Percentiles rank a stretch among this genome's conserved stretches.
Evolutionary conservation across 129 eudicot species (phyloP).

Genomic region (Chrysanthemum makinoi): DNA sequence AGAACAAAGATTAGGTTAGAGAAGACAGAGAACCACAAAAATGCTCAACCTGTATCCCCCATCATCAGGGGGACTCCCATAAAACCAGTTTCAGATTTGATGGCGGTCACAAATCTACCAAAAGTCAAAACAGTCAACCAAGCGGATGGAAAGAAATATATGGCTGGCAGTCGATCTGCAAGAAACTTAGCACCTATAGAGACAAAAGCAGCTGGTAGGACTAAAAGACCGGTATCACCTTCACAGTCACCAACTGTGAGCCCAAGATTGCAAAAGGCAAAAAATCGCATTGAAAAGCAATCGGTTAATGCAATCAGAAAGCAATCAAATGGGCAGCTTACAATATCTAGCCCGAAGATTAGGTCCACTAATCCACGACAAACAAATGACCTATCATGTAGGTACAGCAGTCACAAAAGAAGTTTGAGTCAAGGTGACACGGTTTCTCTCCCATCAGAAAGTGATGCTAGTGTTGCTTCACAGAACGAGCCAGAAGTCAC

Average conservation of each 20-base stretch:
- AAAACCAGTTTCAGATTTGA: slow-evolving; percentile 28
- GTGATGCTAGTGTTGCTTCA: slow-evolving; percentile 57
- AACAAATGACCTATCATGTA: slow-evolving; percentile 36
- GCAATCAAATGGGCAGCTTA: slow-evolving; percentile 31
- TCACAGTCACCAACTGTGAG: slow-evolving; percentile 39
- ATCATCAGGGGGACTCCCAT: slow-evolving; percentile 10
- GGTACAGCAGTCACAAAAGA: slow-evolving; percentile 38
- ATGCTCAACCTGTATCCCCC: slow-evolving; percentile 11
- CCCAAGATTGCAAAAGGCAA: slow-evolving; percentile 44
- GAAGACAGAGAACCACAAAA: slow-evolving; percentile 20
- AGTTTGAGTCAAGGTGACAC: slow-evolving; percentile 47
- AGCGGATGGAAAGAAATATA: background rate
- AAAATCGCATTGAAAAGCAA: slow-evolving; percentile 35
- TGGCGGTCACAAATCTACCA: slow-evolving; percentile 30
- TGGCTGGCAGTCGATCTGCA: slow-evolving; percentile 14
- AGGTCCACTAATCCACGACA: slow-evolving; percentile 26
- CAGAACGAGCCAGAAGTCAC: slow-evolving; percentile 47
- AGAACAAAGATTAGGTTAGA: slow-evolving; percentile 50
- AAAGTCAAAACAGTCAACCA: slow-evolving; percentile 34
- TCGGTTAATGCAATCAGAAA: slow-evolving; percentile 23
- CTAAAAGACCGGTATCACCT: slow-evolving; percentile 31
- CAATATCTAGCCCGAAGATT: slow-evolving; percentile 18
- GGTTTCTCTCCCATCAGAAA: slow-evolving; percentile 60
- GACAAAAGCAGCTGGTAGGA: slow-evolving; percentile 35
- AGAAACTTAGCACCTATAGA: slow-evolving; percentile 29